These are phyloP conservation scores for Solanum hybrid DNA, from an alignment of 305 asterid genomes.

Conservation along the genomic window DNA sequence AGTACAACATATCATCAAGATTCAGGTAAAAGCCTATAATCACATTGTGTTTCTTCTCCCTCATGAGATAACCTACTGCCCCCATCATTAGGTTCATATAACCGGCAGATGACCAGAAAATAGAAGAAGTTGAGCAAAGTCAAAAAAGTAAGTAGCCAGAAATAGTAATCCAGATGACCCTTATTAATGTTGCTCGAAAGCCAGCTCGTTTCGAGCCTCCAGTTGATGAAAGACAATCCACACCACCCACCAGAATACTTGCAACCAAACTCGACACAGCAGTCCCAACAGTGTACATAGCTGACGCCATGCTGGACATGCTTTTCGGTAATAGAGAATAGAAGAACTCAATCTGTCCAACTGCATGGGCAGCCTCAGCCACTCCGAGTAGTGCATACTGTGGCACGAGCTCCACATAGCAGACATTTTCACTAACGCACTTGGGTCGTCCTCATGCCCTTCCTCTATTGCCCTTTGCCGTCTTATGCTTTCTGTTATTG, in stretches of 20 bases:
- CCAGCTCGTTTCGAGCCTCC: constrained; percentile 8
- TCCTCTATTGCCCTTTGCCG: neutral
- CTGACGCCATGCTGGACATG: constrained; percentile 9
- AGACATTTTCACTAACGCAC: constrained; percentile 1
- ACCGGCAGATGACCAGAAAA: neutral
- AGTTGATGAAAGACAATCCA: neutral
- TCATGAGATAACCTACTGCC: neutral
- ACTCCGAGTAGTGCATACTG: constrained; percentile 7
- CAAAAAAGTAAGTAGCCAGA: constrained; percentile 3
- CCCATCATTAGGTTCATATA: neutral
- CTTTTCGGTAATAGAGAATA: neutral
- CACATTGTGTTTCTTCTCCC: neutral
- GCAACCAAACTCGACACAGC: neutral
- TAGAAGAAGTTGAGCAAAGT: constrained; percentile 1
- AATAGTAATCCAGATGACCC: constrained; percentile 11
- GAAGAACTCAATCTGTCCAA: constrained; percentile 10
- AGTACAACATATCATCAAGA: neutral
- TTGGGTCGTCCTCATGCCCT: neutral
- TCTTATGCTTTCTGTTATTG: neutral
- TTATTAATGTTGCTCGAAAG: neutral
- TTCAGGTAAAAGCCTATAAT: neutral
- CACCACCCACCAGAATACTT: neutral
- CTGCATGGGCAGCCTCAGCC: constrained; percentile 2
- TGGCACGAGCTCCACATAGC: neutral
- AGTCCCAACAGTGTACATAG: neutral